Conservation (phyloP, 257 asterid genomes). For the Solanum etuberosum region DNA sequence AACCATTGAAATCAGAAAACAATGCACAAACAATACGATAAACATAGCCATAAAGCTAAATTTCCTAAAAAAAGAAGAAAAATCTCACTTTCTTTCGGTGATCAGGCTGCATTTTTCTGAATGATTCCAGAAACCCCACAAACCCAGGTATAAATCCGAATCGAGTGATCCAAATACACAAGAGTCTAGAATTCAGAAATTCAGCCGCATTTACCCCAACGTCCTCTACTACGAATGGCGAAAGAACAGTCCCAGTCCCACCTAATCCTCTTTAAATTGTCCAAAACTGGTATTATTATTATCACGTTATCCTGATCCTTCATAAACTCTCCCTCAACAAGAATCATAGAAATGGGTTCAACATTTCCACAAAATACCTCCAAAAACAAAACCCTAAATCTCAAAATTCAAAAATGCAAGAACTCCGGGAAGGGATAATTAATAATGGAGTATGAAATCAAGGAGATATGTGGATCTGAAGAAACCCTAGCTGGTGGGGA, state of each 20-base stretch:
- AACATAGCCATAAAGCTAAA: background rate
- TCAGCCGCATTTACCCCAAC: constrained; percentile 88
- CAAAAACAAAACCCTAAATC: background rate
- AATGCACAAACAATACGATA: background rate
- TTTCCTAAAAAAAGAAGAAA: background rate
- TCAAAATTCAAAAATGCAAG: background rate
- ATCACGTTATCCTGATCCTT: constrained; percentile 34
- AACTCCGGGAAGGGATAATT: background rate
- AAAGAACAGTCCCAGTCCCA: constrained; percentile 43
- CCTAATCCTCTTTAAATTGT: constrained; percentile 39
- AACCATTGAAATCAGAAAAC: background rate
- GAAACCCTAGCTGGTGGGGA: constrained; percentile 33
- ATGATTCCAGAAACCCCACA: constrained; percentile 6
- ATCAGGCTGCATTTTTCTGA: constrained; percentile 57
- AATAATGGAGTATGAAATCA: background rate
- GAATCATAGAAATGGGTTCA: background rate
- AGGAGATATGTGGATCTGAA: constrained; percentile 29
- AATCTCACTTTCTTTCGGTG: constrained; percentile 70
- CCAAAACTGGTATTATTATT: constrained; percentile 7
- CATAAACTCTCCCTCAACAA: constrained; percentile 35
- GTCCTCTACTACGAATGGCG: constrained; percentile 56
- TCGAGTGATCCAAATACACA: background rate
- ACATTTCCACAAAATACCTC: constrained; percentile 2
- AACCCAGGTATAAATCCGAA: background rate
- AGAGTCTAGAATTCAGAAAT: constrained; percentile 1